Conservation (phyloP, 1,284 basidiomycete species). For the Trametes pubescens region DNA sequence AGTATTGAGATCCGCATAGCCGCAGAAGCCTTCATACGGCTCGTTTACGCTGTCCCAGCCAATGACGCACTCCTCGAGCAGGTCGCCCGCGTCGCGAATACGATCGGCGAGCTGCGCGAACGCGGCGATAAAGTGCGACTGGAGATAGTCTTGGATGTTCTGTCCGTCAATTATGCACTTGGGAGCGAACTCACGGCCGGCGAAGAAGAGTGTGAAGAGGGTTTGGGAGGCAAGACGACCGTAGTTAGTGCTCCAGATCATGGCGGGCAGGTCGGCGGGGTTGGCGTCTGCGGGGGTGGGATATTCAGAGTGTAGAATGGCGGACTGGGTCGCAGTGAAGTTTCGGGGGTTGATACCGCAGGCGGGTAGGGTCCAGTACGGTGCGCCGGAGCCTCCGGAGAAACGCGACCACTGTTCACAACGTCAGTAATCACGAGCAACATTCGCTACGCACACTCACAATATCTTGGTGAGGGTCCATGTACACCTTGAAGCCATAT, state of each 20-base stretch:
- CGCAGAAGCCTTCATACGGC: slow-evolving; percentile 89
- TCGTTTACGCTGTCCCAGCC: slow-evolving; percentile 99
- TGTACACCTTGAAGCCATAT: slow-evolving; percentile 93
- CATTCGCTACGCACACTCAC: slow-evolving; percentile 56
- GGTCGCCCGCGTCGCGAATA: slow-evolving; percentile 75
- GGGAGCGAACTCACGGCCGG: slow-evolving; percentile 89
- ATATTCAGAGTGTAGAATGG: slow-evolving; percentile 92
- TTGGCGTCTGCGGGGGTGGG: slow-evolving; percentile 68
- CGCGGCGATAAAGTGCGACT: slow-evolving; percentile 86
- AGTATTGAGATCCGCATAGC: slow-evolving; percentile 75
- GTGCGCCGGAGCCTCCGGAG: slow-evolving; percentile 95
- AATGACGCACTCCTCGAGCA: slow-evolving; percentile 89
- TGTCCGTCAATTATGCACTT: slow-evolving; percentile 90
- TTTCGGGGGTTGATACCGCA: slow-evolving; percentile 91
- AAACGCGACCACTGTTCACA: slow-evolving; percentile 91
- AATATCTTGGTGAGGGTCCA: slow-evolving; percentile 97
- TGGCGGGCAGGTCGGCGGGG: slow-evolving; percentile 83
- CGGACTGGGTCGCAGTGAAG: slow-evolving; percentile 86
- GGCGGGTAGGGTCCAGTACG: slow-evolving; percentile 93
- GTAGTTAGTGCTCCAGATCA: slow-evolving; percentile 99
- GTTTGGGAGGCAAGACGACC: slow-evolving; percentile 89
- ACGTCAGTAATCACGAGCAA: background rate
- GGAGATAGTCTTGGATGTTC: slow-evolving; percentile 96
- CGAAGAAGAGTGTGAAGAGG: slow-evolving; percentile 95
- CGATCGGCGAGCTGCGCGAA: slow-evolving; percentile 79